Percentiles rank a stretch among this genome's conserved stretches.
These are phyloP conservation scores for Melanopsichium pennsylvanicum DNA, from an alignment of 1,284 basidiomycete genomes.

Conservation along the genomic window DNA sequence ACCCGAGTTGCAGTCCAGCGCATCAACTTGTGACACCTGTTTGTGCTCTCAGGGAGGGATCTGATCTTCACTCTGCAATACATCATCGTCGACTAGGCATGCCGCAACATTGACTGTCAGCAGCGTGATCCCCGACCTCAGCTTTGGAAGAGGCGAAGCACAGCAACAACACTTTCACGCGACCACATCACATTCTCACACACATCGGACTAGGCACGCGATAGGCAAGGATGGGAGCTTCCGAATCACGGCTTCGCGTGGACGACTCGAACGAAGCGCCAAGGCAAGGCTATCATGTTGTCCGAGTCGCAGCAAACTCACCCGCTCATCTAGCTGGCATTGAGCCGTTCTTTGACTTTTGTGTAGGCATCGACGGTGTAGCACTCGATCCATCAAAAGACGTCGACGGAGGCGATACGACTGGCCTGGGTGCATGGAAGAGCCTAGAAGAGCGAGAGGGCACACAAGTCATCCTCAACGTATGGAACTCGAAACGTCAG, in stretches of 20 bases:
- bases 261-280: conserved; percentile 52
- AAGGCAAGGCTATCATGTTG: conserved; percentile 62
- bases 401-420: conserved; percentile 36
- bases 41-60: no score
- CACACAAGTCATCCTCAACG: conserved; percentile 77
- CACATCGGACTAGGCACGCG: background rate
- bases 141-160: no score
- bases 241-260: conserved; percentile 36
- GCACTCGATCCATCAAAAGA: conserved; percentile 53
- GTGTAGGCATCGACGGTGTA: conserved; percentile 79
- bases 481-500: conserved; percentile 90
- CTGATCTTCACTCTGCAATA: no score
- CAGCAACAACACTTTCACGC: no score
- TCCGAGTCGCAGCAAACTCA: conserved; percentile 64
- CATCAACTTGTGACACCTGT: background rate
- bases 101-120: no score
- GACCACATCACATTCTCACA: no score
- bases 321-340: conserved; percentile 77
- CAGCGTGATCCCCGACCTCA: no score
- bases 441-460: conserved; percentile 84
- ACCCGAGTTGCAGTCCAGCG: conserved; percentile 10
- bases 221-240: conserved; percentile 28
- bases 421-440: conserved; percentile 56
- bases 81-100: no score
- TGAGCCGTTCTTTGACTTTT: conserved; percentile 96